phyloP scores from a whole-genome alignment of 352 stramenopile genomes.

The Thraustochytrium striatum region DNA sequence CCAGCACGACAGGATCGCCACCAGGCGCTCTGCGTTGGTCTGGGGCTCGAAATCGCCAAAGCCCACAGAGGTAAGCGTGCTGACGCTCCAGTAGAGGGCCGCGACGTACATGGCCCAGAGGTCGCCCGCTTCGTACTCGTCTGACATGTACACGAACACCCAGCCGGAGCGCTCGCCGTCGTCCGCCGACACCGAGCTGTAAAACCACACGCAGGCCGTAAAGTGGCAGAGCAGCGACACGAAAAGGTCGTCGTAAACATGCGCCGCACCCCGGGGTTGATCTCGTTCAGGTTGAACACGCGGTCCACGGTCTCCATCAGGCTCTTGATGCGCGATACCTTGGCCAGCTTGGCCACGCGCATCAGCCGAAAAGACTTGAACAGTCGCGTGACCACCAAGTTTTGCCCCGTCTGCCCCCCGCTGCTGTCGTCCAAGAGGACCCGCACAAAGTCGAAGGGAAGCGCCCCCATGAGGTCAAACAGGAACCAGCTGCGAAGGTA shows the following conservation, averaged over 20 bases:
- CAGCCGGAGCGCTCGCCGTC: neutral
- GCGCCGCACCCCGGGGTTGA: neutral
- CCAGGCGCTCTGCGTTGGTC: conserved; percentile 26
- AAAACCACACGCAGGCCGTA: conserved; percentile 24
- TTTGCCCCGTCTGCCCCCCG: neutral
- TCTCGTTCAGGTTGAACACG: neutral
- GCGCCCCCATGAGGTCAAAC: conserved; percentile 4
- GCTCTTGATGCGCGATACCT: conserved; percentile 7
- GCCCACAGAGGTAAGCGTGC: conserved; percentile 46
- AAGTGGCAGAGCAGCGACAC: conserved; percentile 45
- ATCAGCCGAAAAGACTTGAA: conserved; percentile 36
- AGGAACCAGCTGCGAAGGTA: conserved; percentile 42
- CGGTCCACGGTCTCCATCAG: conserved; percentile 15
- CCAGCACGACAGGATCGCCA: conserved; percentile 34
- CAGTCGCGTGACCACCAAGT: conserved; percentile 10
- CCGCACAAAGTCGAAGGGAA: conserved; percentile 27
- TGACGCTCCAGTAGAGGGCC: conserved; percentile 49
- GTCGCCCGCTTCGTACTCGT: neutral
- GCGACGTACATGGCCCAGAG: conserved; percentile 25
- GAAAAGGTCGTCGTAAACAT: neutral
- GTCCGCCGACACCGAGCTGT: neutral
- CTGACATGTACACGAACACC: neutral
- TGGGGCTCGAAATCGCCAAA: conserved; percentile 43
- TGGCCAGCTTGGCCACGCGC: conserved; percentile 41
- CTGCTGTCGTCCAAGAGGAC: neutral